Percentiles rank a stretch among this genome's conserved stretches.
Conservation (phyloP, 441 rosid species). For the Erysimum pusillum region DNA sequence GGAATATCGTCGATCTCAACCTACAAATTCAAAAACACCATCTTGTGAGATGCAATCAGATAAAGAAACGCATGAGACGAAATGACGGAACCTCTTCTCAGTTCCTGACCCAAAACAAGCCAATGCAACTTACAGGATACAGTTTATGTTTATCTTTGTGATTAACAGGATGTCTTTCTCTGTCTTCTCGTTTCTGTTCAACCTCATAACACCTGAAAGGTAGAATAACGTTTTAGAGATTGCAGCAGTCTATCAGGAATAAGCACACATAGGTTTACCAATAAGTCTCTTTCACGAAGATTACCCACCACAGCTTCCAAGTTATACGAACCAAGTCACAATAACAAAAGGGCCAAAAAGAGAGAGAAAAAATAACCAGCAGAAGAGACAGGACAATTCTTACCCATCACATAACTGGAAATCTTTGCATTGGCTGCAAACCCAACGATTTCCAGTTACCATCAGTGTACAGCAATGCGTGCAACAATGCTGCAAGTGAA, state of each 20-base stretch:
- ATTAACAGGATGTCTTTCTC: slow-evolving; percentile 88
- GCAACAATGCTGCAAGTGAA: slow-evolving; percentile 93
- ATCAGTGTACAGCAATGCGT: slow-evolving; percentile 86
- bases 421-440: slow-evolving; percentile 91
- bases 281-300: slow-evolving; percentile 25
- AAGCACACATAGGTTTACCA: slow-evolving; percentile 25
- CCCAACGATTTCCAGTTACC: slow-evolving; percentile 94
- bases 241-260: slow-evolving; percentile 22
- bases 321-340: slow-evolving; percentile 18
- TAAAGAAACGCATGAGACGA: slow-evolving; percentile 26
- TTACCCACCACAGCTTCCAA: slow-evolving; percentile 32
- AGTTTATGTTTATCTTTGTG: slow-evolving; percentile 82
- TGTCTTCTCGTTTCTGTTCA: slow-evolving; percentile 89
- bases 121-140: slow-evolving; percentile 64
- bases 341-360: slow-evolving; percentile 11
- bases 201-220: slow-evolving; percentile 80
- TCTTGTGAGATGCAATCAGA: slow-evolving; percentile 18
- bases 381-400: slow-evolving; percentile 49
- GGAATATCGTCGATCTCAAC: slow-evolving; percentile 75
- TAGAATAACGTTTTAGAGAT: slow-evolving; percentile 25
- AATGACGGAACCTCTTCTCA: slow-evolving; percentile 18
- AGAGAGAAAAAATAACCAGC: slow-evolving; percentile 4
- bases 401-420: slow-evolving; percentile 96
- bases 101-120: slow-evolving; percentile 29
- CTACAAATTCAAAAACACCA: slow-evolving; percentile 51